Evolutionary conservation across 2,329 filamentous ascomycete genomes (phyloP), one percentile per base, ranked within the genome.

Genomic region (Hypoxylon sp.): DNA sequence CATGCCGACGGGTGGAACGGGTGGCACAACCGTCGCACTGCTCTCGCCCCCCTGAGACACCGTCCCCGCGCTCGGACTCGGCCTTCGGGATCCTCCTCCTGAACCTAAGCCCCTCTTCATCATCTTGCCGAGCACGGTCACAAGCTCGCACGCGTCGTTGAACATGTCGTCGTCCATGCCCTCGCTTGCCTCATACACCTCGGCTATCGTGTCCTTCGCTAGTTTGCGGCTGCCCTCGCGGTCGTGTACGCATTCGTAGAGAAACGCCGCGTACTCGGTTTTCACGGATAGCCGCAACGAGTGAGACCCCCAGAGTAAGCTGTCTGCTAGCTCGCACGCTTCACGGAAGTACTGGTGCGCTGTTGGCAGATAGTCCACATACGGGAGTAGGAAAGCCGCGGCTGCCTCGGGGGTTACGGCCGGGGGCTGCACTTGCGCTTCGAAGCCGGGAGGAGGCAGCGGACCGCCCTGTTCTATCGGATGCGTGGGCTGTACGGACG

Each of bases 151-250:
- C 0, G 95, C 94, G 79, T 98, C 96, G 72, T 92, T 89, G 78
- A 98, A 99, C 84, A 96, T 97, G 73, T 97, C 94, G 76, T 98
- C 95, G 66, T 97, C 93, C 89, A 98, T 95, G 20, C 93, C 93
- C 79, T 98, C 95, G 59, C 92, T 90, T 1, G 94, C 94, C 64
- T 94, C 92, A 77, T 98, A 98, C 0, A 98, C 95, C 74, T 97
- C 94, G 46, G 92, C 88, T 68, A 98, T 96, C 2, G 95, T 93
- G 40, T 90, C 87, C 75, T 93, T 91, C 10, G 96, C 95, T 13
- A 98, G 81, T 60, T 88, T 87, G 33, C 95, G 88, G 57, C 93
- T 94, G 37, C 85, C 89, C 22, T 95, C 90, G 51, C 88, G 85
- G 74, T 98, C 94, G 77, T 96, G 93, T 2, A 93, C 86, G 76